Evolutionary conservation across 2,329 filamentous ascomycete genomes (phyloP).

Genomic region (Phialophora chinensis): DNA sequence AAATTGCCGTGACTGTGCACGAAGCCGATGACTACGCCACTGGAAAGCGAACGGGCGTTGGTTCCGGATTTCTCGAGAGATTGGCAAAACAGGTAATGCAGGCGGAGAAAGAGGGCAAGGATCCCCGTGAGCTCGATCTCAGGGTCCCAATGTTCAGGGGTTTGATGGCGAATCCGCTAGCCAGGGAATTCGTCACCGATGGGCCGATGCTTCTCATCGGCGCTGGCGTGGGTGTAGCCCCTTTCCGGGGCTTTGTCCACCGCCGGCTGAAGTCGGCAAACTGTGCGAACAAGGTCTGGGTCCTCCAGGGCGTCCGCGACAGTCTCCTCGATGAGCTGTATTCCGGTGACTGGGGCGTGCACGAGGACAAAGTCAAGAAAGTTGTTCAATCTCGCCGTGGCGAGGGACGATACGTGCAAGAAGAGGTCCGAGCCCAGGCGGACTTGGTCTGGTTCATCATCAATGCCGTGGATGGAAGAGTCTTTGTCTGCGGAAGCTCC

Average conservation of each 20-base stretch:
- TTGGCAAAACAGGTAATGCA: conserved; percentile 75
- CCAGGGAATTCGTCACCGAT: conserved; percentile 87
- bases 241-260: conserved; percentile 97
- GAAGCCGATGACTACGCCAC: conserved; percentile 79
- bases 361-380: conserved; percentile 84
- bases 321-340: conserved; percentile 95
- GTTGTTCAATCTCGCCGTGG: conserved; percentile 78
- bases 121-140: conserved; percentile 63
- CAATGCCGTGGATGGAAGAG: conserved; percentile 91
- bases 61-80: conserved; percentile 91
- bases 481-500: conserved; percentile 95
- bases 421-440: conserved; percentile 87
- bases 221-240: conserved; percentile 93
- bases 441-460: conserved; percentile 99
- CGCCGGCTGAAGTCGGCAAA: conserved; percentile 91
- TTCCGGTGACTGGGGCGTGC: conserved; percentile 92
- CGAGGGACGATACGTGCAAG: conserved; percentile 90
- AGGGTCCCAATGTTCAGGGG: conserved; percentile 97
- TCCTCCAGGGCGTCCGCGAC: conserved; percentile 92
- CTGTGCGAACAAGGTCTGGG: conserved; percentile 97
- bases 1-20: conserved; percentile 96
- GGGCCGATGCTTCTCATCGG: conserved; percentile 98
- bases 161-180: conserved; percentile 94
- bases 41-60: conserved; percentile 78
- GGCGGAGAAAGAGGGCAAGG: conserved; percentile 66